Percentiles rank a stretch among this genome's conserved stretches.
Conservation (phyloP, 177 flowering plant genomes). For the Telopea speciosissima region DNA sequence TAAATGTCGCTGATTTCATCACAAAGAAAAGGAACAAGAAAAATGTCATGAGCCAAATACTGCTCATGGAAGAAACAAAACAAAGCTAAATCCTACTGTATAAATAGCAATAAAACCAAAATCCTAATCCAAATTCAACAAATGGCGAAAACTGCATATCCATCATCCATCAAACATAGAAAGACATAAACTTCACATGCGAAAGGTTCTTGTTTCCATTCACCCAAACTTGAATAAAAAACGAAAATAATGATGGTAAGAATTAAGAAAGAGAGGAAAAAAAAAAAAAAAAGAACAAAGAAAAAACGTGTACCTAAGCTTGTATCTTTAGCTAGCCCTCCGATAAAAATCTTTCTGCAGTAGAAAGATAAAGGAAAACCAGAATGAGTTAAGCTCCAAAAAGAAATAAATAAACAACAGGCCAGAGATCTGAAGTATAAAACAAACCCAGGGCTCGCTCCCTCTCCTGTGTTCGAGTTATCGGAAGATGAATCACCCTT, state of each 20-base stretch:
- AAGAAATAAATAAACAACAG: background rate
- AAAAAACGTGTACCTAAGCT: constrained; percentile 36
- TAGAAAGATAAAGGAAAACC: background rate
- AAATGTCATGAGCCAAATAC: background rate
- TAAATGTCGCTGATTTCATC: constrained; percentile 40
- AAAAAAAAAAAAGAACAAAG: background rate
- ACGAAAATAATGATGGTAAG: background rate
- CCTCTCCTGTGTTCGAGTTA: constrained; percentile 14
- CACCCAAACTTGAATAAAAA: no score
- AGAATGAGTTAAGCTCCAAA: background rate
- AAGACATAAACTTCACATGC: background rate
- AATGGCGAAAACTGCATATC: background rate
- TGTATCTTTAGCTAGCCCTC: constrained; percentile 74
- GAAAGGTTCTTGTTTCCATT: background rate
- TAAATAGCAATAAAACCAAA: background rate
- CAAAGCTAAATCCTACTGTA: background rate
- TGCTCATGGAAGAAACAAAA: background rate
- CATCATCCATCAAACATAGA: no score
- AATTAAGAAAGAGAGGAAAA: background rate
- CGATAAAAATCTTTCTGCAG: constrained; percentile 75
- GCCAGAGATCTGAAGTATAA: background rate
- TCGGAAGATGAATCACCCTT: constrained; percentile 11
- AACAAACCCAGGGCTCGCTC: constrained; percentile 33
- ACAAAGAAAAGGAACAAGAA: constrained; percentile 4
- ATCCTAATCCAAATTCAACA: background rate